Conservation (phyloP, 2,329 filamentous ascomycete genomes). For the Fusarium lateritium region DNA sequence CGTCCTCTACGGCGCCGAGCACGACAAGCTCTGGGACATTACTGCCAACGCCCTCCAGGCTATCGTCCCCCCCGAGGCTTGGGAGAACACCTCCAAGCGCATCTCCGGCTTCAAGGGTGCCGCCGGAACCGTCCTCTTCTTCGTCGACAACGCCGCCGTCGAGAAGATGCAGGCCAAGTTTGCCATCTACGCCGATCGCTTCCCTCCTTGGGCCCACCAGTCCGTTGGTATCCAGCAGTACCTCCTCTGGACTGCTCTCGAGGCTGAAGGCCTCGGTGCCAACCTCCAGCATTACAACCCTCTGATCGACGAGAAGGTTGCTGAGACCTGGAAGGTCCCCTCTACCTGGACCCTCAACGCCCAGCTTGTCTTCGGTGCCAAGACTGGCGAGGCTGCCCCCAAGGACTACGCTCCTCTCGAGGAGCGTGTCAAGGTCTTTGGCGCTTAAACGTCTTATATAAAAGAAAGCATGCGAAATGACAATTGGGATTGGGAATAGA, state of each 20-base stretch:
- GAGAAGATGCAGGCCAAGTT: slow-evolving; percentile 77
- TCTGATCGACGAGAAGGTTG: slow-evolving; percentile 81
- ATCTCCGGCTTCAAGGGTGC: slow-evolving; percentile 74
- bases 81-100: slow-evolving; percentile 64
- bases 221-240: slow-evolving; percentile 85
- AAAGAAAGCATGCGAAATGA: slow-evolving; percentile 17
- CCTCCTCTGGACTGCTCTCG: slow-evolving; percentile 84
- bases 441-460: slow-evolving; percentile 56
- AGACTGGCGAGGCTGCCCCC: slow-evolving; percentile 68
- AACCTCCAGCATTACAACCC: slow-evolving; percentile 97
- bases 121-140: slow-evolving; percentile 91
- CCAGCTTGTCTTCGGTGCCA: slow-evolving; percentile 87
- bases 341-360: slow-evolving; percentile 82
- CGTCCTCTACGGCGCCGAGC: slow-evolving; percentile 84
- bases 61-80: slow-evolving; percentile 77
- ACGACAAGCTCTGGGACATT: slow-evolving; percentile 90
- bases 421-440: slow-evolving; percentile 76
- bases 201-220: slow-evolving; percentile 83
- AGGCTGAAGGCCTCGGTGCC: slow-evolving; percentile 86
- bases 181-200: slow-evolving; percentile 82
- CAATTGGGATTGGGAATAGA: slow-evolving; percentile 12
- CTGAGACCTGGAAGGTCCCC: slow-evolving; percentile 78
- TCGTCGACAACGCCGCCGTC: slow-evolving; percentile 80
- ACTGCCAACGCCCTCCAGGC: slow-evolving; percentile 64
- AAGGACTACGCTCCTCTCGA: slow-evolving; percentile 77